Base-by-base conservation (phyloP, 2,329 filamentous ascomycete genomes). In the Talaromyces sp. region DNA sequence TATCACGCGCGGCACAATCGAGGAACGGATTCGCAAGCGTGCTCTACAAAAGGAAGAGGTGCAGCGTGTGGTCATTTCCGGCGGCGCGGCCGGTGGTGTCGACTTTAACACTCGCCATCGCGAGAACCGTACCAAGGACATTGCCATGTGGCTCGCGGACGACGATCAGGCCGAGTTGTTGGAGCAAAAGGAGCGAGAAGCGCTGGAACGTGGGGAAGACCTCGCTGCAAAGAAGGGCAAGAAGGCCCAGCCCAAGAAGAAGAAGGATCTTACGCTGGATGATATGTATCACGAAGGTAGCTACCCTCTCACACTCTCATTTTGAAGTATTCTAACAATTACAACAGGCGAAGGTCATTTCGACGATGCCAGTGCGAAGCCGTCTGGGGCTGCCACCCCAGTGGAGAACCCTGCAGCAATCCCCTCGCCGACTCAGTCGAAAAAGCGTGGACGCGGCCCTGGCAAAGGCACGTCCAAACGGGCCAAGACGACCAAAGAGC, bases 211-310 rank as follows among this genome's bases (percentile, higher is more conserved):
- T 51, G 90, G 85, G 65, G 90, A 90, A 64, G 86, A 78, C 39
- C 85, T 83, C 74, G 80, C 79, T 63, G 80, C 80, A 64, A 78
- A 77, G 54, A 89, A 88, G 77, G 86, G 84, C 63, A 82, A 80
- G 67, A 89, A 87, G 77, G 75, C 80, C 49, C 76, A 76, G n/a
- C 76, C 75, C 56, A 93, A 89, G 69, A 83, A 80, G 75, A 77
- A 77, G 75, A 75, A 76, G 59, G 85, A 88, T 73, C 78, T 88
- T 65, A 87, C 83, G 71, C 79, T 98, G 76, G 95, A 98, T 75
- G 93, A 97, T 73, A 92, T 99, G 91, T 99, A 99, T 79, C 95
- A 99, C 75, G 95, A 99, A 84, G 95, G 95, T 96, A 87, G 91
- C n/a, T 28, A 17, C 30, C 42, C 6, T 54, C 15, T 32, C n/a